Evolutionary conservation across 208 protist genomes (phyloP).

Genomic region (Leishmania aethiopica): DNA sequence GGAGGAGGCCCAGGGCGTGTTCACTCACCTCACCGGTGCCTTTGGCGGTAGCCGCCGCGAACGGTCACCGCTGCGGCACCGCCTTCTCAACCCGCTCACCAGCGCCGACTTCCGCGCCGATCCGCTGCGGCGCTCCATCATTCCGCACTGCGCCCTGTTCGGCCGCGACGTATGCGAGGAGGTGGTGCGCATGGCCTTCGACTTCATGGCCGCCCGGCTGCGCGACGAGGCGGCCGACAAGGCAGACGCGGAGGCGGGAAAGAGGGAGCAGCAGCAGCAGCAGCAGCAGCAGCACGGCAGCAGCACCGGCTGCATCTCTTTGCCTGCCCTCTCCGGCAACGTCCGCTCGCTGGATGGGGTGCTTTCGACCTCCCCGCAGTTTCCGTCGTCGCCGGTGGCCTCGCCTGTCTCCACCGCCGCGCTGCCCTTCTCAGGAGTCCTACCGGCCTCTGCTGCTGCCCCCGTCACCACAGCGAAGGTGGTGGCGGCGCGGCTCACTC

Average conservation of each 20-base stretch:
- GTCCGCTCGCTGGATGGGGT: background rate
- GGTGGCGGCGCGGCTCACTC: constrained; percentile 1
- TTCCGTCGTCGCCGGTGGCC: constrained; percentile 8
- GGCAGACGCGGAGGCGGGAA: constrained; percentile 11
- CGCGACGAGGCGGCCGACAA: constrained; percentile 16
- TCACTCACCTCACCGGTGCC: background rate
- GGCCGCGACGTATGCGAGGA: constrained; percentile 29
- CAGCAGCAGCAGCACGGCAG: constrained; percentile 5
- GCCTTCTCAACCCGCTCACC: constrained; percentile 22
- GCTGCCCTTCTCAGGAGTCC: background rate
- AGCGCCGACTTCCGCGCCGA: constrained; percentile 10
- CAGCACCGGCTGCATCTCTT: background rate
- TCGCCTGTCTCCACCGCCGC: constrained; percentile 8
- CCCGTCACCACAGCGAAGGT: background rate
- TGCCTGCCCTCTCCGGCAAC: background rate
- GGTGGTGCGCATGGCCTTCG: constrained; percentile 21
- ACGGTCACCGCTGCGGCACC: constrained; percentile 15
- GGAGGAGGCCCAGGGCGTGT: background rate
- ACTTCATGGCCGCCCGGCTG: constrained; percentile 31
- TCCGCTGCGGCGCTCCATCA: constrained; percentile 25
- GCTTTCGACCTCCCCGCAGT: background rate
- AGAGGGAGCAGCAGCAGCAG: constrained; percentile 4
- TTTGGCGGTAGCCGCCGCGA: constrained; percentile 8
- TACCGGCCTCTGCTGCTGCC: background rate
- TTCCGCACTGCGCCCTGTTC: constrained; percentile 32